Conservation (phyloP, 2,329 filamentous ascomycete genomes). For the Neoascochyta sp. region DNA sequence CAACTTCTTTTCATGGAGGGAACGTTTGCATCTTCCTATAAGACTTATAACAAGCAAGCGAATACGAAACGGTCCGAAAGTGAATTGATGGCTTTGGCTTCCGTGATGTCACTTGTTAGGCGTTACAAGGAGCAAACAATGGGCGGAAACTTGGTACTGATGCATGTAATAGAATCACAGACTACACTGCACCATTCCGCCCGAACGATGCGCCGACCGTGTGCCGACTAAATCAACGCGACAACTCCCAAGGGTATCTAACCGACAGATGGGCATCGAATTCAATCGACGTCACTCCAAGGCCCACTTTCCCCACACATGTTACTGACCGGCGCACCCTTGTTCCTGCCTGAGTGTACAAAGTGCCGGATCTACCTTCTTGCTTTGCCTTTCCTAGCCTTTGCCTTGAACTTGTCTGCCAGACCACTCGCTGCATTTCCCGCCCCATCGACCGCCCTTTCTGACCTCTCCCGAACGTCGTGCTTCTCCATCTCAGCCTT, state of each 20-base stretch:
- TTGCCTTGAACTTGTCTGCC: constrained; percentile 26
- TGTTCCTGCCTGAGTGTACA: not conserved
- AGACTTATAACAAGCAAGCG: constrained; percentile 41
- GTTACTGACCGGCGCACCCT: too few species aligned
- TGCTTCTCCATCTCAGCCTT: constrained; percentile 56
- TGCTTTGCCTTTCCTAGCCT: constrained; percentile 26
- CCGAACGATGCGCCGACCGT: constrained; percentile 12
- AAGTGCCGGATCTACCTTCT: constrained; percentile 13
- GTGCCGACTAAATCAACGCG: constrained; percentile 3
- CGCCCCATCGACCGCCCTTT: constrained; percentile 35
- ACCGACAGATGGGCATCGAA: constrained; percentile 3
- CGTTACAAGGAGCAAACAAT: constrained; percentile 21
- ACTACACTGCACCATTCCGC: constrained; percentile 15
- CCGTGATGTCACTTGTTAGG: constrained; percentile 34
- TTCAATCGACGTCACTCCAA: constrained; percentile 3
- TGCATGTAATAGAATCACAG: constrained; percentile 27
- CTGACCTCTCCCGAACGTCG: constrained; percentile 45
- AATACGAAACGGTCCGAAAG: constrained; percentile 42
- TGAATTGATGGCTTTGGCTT: constrained; percentile 32
- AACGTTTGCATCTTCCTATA: constrained; percentile 41
- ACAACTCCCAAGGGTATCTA: constrained; percentile 6
- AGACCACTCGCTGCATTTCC: constrained; percentile 30
- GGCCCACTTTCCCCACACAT: constrained; percentile 6
- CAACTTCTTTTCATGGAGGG: constrained; percentile 39
- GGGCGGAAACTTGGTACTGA: constrained; percentile 26